A percentile compares a stretch with the other conserved stretches of the same genome.
Conservation (phyloP, 148 eudicot genomes). For the Hydrangea macrophylla region DNA sequence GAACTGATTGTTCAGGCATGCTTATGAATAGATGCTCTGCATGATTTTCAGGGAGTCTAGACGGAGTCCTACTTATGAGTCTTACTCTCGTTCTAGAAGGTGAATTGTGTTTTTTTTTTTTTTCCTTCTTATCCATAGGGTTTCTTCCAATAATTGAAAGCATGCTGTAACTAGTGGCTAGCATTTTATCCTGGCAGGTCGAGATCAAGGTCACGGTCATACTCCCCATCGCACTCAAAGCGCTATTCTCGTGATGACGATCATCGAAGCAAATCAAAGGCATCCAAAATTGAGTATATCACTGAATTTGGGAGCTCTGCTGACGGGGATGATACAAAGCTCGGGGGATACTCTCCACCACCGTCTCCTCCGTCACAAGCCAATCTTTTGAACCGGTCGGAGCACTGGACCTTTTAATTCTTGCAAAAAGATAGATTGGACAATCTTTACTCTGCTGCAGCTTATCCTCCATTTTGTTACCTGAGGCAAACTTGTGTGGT, state of each 20-base stretch:
- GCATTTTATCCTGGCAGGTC: conserved; percentile 37
- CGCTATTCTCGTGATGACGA: conserved; percentile 75
- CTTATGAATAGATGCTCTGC: neutral
- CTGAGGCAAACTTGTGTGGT: conserved; percentile 54
- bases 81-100: conserved; percentile 91
- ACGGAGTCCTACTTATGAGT: conserved; percentile 93
- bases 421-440: conserved; percentile 85
- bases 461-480: conserved; percentile 53
- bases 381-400: conserved; percentile 87
- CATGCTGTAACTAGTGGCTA: neutral
- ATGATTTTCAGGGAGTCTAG: conserved; percentile 61
- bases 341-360: conserved; percentile 86
- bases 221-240: conserved; percentile 80
- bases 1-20: neutral
- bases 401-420: conserved; percentile 87
- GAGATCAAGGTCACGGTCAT: conserved; percentile 70
- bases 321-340: conserved; percentile 68
- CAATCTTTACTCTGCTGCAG: conserved; percentile 76
- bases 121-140: no score
- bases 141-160: neutral
- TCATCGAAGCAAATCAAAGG: conserved; percentile 77
- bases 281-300: conserved; percentile 88
- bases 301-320: conserved; percentile 96
- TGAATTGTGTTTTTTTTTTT: conserved; percentile 11
- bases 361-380: conserved; percentile 74